phyloP scores from a whole-genome alignment of 2,329 filamentous ascomycete genomes.

The Sclerotinia spermophila region DNA sequence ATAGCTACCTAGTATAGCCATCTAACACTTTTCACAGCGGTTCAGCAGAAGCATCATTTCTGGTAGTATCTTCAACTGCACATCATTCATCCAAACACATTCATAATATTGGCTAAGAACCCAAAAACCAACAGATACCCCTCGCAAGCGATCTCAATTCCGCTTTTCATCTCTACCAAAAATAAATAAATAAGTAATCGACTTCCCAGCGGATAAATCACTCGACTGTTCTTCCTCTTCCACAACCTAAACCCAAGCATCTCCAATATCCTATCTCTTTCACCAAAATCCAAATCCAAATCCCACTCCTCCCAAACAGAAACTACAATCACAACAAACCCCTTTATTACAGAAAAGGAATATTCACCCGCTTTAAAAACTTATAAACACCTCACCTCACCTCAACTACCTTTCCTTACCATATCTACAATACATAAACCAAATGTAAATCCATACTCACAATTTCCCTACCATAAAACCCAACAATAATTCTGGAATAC shows the following conservation, averaged over 20 bases:
- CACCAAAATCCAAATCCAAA: neutral
- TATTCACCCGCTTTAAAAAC: accelerated
- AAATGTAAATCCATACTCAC: neutral
- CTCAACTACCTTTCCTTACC: neutral
- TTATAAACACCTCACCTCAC: neutral
- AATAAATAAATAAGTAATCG: neutral
- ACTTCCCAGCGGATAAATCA: neutral
- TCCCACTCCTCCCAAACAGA: neutral
- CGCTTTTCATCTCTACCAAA: neutral
- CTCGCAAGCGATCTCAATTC: neutral
- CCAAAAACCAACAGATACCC: neutral
- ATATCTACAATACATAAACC: neutral
- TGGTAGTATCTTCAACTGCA: neutral
- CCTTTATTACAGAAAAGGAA: neutral
- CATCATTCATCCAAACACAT: neutral
- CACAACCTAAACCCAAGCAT: neutral
- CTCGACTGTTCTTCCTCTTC: neutral
- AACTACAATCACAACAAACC: neutral
- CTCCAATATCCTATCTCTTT: neutral
- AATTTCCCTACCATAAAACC: neutral
- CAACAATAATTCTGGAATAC: neutral
- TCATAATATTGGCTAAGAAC: neutral
- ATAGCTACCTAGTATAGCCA: neutral
- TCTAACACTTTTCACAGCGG: neutral
- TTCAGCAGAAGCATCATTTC: neutral